A percentile compares a stretch with the other conserved stretches of the same genome.
phyloP scores from a whole-genome alignment of 2,329 filamentous ascomycete genomes.

The Colletotrichum sp. region DNA sequence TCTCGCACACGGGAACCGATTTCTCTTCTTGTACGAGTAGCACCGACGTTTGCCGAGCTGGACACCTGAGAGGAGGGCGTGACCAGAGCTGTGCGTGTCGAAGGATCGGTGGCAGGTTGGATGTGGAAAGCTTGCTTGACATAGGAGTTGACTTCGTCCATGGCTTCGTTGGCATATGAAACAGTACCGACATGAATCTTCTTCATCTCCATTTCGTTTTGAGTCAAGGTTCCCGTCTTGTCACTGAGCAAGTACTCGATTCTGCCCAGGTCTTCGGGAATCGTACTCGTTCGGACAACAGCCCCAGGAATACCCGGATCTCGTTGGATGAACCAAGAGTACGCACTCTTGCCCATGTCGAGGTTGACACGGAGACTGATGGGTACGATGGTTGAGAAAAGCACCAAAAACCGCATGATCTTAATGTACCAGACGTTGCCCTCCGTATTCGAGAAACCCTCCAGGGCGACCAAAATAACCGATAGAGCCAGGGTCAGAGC shows the following conservation, averaged over 20 bases:
- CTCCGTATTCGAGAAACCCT: slow-evolving; percentile 75
- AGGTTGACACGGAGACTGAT: slow-evolving; percentile 96
- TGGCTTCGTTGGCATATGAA: slow-evolving; percentile 96
- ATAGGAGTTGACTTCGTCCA: slow-evolving; percentile 94
- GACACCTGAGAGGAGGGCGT: slow-evolving; percentile 78
- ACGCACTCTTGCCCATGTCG: slow-evolving; percentile 96
- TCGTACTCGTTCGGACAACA: slow-evolving; percentile 94
- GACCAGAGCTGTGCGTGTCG: slow-evolving; percentile 60
- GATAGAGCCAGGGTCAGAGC: slow-evolving; percentile 86
- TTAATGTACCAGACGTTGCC: slow-evolving; percentile 88
- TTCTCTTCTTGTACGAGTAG: slow-evolving; percentile 87
- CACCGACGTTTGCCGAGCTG: slow-evolving; percentile 62
- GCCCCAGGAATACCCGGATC: slow-evolving; percentile 90
- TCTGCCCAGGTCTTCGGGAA: slow-evolving; percentile 92
- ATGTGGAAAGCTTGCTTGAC: slow-evolving; percentile 81
- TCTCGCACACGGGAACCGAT: slow-evolving; percentile 94
- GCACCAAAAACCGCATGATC: slow-evolving; percentile 95
- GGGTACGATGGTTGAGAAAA: slow-evolving; percentile 99
- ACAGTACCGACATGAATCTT: slow-evolving; percentile 99
- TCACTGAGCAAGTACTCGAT: slow-evolving; percentile 97
- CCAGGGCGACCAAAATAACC: slow-evolving; percentile 83
- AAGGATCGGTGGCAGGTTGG: slow-evolving; percentile 48
- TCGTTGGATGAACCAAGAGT: slow-evolving; percentile 92
- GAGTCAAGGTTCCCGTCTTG: slow-evolving; percentile 97
- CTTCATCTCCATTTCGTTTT: slow-evolving; percentile 99